Evolutionary conservation across 1,284 basidiomycete species (phyloP).

Genomic region (Microbotryomycetes sp.): DNA sequence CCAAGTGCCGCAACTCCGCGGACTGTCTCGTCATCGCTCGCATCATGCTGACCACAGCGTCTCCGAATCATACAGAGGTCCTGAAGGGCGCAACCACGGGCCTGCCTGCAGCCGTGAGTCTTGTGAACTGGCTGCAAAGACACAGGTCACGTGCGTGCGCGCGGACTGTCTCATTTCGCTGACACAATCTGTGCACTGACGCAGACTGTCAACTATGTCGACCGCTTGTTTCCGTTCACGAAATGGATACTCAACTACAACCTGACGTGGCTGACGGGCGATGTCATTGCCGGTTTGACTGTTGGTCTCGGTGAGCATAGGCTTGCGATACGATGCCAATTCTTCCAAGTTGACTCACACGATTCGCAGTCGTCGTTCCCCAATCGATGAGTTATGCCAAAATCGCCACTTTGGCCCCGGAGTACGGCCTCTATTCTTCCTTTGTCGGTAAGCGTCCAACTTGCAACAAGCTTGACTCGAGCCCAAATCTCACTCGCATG

Average conservation of each 20-base stretch:
- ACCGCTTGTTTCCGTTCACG: conserved; percentile 39
- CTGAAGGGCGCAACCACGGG: neutral
- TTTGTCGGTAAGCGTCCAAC: conserved; percentile 66
- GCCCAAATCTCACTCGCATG: neutral
- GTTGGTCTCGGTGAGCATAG: conserved; percentile 34
- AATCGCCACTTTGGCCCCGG: conserved; percentile 72
- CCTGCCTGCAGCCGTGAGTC: neutral
- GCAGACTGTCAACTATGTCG: conserved; percentile 31
- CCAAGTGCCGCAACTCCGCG: no score
- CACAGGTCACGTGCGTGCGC: neutral
- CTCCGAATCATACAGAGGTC: neutral
- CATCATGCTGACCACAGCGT: neutral
- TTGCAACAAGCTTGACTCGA: no score
- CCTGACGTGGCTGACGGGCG: conserved; percentile 38
- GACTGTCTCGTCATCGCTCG: neutral
- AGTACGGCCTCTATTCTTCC: conserved; percentile 93
- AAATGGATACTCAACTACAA: conserved; percentile 42
- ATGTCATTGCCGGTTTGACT: conserved; percentile 42
- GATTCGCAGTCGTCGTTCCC: conserved; percentile 23
- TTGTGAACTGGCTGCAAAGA: neutral
- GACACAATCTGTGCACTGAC: neutral
- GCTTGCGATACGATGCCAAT: neutral
- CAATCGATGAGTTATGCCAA: conserved; percentile 46
- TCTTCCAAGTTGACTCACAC: neutral
- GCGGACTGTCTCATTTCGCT: neutral